Base-by-base conservation (phyloP, 768 basidiomycete species). In the Pulveroboletus ravenelii region DNA sequence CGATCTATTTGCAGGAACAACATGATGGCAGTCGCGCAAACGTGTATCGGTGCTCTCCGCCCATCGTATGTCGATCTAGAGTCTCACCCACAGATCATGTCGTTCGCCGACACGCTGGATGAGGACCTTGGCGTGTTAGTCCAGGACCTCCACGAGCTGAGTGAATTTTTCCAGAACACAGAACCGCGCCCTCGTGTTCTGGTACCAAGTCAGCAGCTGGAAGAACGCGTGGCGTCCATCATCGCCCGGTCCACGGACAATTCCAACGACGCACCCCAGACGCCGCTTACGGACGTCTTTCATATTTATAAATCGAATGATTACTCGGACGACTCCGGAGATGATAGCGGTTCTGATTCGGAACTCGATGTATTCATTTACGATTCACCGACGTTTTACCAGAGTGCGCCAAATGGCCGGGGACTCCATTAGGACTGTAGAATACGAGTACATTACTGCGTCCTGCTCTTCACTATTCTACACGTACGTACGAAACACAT, bases 11-110 rank as follows among this genome's bases (percentile, higher is more conserved):
- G 89, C 58, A 78, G 89, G 40, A 72, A 79, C 37, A 94, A 93
- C 62, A 77, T 94, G 55, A 78, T 84, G 68, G 87, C 89, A 2
- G 88, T 95, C 12, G 92, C 89, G 56, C 89, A 89, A 57, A 88
- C 89, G 5, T 92, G 87, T 65, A 82, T 83, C 31, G 77, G 84
- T 62, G 78, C 82, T 12, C 72, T 79, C 32, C 74, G 88, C 31
- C 82, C 87, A 13, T 84, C 86, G 34, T 76, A 83, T 45, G 79
- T 92, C 62, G 78, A 85, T 54, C 86, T 86, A 63, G 85, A 84
- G 66, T 84, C 81, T 15, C 83, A 74, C 45, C 71, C 61, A 6
- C 56, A 57, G 44, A 59, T 68, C 44, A 54, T 67, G 31, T 59
- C 78, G 14, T 67, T 70, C 13, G 55, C 66, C 53, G 71, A 62